Conservation (phyloP, 1,139 yeast species). For the Meyerozyma smithsonii region DNA sequence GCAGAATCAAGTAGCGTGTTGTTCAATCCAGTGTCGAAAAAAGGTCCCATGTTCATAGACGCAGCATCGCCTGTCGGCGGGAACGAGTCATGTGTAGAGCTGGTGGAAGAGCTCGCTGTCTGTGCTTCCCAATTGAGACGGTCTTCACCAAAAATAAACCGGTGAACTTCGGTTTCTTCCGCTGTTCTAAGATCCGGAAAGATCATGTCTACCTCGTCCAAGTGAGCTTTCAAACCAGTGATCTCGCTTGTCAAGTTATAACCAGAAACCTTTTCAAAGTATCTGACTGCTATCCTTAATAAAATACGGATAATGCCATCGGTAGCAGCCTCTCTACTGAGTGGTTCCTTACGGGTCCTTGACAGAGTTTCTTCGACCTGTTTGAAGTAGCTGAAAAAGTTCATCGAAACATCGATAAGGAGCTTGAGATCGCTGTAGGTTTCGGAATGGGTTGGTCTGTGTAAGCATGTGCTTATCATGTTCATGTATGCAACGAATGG, state of each 20-base stretch:
- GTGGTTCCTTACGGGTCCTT: constrained; percentile 13
- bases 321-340: constrained; percentile 20
- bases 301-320: constrained; percentile 20
- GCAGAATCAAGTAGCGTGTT: constrained; percentile 4
- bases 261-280: constrained; percentile 20
- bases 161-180: neutral
- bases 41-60: neutral
- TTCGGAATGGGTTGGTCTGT: constrained; percentile 26
- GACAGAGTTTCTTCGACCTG: constrained; percentile 12
- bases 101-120: neutral
- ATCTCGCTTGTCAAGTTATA: constrained; percentile 12
- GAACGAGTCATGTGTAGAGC: neutral
- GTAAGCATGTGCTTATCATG: constrained; percentile 27
- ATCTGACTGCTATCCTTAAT: constrained; percentile 21
- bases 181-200: constrained; percentile 24
- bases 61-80: neutral
- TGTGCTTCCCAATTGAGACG: neutral
- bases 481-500: constrained; percentile 33
- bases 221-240: constrained; percentile 19
- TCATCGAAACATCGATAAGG: constrained; percentile 24
- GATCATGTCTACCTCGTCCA: constrained; percentile 16
- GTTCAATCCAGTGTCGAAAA: neutral
- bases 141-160: constrained; percentile 5
- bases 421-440: constrained; percentile 26
- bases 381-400: constrained; percentile 16